Percentiles rank a stretch among this genome's conserved stretches.
phyloP scores from a whole-genome alignment of 2,329 filamentous ascomycete genomes.

The Alternaria triticimaculans region DNA sequence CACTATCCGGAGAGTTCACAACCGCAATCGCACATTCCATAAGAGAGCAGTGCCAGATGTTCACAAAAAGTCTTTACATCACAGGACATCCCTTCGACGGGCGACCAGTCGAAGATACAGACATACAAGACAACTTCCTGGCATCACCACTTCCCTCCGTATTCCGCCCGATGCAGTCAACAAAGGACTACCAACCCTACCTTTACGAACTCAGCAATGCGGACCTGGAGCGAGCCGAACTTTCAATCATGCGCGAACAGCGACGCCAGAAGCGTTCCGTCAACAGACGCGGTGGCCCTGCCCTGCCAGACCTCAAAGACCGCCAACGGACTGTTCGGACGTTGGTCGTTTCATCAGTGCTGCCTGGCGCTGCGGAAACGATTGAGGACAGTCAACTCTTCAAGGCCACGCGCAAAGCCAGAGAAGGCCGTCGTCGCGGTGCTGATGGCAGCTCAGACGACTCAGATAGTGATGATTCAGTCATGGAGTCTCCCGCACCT shows the following conservation, averaged over 20 bases:
- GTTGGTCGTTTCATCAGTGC: slow-evolving; percentile 86
- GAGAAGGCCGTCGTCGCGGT: slow-evolving; percentile 63
- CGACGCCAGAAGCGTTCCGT: slow-evolving; percentile 93
- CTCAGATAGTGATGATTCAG: slow-evolving; percentile 88
- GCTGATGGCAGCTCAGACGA: slow-evolving; percentile 83
- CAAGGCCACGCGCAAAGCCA: slow-evolving; percentile 63
- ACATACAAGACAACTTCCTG: slow-evolving; percentile 84
- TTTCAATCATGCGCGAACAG: slow-evolving; percentile 92
- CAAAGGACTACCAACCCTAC: slow-evolving; percentile 92
- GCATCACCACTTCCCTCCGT: slow-evolving; percentile 81
- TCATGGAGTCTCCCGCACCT: slow-evolving; percentile 79
- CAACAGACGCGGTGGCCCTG: slow-evolving; percentile 89
- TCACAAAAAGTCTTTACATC: slow-evolving; percentile 91
- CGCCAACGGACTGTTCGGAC: slow-evolving; percentile 92
- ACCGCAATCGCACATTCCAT: slow-evolving; percentile 98
- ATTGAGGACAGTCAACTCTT: slow-evolving; percentile 87
- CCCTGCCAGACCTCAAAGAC: slow-evolving; percentile 94
- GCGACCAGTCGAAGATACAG: slow-evolving; percentile 87
- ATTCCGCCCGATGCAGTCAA: slow-evolving; percentile 88
- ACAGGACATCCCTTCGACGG: slow-evolving; percentile 95
- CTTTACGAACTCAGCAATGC: slow-evolving; percentile 92
- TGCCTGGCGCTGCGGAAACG: slow-evolving; percentile 81
- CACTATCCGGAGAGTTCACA: slow-evolving; percentile 91
- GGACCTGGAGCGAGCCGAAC: slow-evolving; percentile 87
- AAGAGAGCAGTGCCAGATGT: slow-evolving; percentile 92